Base-by-base conservation (phyloP, 257 asterid species). In the Eustoma russellianum region DNA sequence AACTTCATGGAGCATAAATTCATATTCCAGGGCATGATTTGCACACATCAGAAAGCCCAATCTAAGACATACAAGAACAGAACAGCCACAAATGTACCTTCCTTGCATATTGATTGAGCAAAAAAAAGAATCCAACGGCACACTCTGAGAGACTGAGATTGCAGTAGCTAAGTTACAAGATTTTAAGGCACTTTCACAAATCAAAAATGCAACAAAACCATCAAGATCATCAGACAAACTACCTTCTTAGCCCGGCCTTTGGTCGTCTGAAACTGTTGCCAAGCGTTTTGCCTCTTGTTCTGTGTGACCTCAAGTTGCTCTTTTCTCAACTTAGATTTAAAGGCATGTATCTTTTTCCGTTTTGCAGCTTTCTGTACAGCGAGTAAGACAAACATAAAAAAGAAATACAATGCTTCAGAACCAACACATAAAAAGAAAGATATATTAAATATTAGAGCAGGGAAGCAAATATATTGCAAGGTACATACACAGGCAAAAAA, bases 201-300 rank as follows among this genome's bases (percentile, higher is more conserved):
- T n/a, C n/a, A n/a, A n/a, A n/a, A n/a, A n/a, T n/a, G n/a, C 43
- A 46, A 9, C 14, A 5, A 19, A 10, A 51, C 17, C 28, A 19
- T 38, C 28, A 38, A 61, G 19, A 50, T 52, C 17, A 17, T 17
- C 14, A 5, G 46, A 50, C 28, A 62, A 53, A 38, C 17, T 62
- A 87, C 98, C 97, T 91, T 91, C 73, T 87, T 91, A 60, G 95
- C 79, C 59, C 72, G 74, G 72, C 95, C 97, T 78, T 87, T 91
- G 35, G 93, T 77, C 18, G 97, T 87, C 74, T 91, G 97, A 70
- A 91, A 91, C 68, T 91, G 97, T 69, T 91, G 98, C 98, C 98
- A 87, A 47, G 90, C 94, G 52, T 87, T 91, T 76, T 85, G 95
- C 73, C 97, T 84, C 75, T 91, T 91, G 71, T 91, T 91, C 73